Conservation (phyloP, 1,139 yeast genomes). For the Lodderomyces pseudojiufengensis region DNA sequence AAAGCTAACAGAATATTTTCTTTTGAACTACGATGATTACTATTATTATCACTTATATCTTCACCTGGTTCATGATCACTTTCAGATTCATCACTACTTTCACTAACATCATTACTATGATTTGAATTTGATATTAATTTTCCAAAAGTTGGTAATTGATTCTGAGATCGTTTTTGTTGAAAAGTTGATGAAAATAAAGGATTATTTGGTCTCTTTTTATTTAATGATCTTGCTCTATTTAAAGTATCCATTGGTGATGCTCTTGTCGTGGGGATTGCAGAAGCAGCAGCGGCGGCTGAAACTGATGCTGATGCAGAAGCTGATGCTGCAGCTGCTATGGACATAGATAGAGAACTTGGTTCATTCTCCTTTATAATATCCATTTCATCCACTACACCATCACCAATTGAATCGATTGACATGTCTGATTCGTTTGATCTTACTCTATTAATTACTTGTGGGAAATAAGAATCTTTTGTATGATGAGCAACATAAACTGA, state of each 20-base stretch:
- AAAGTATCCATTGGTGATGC: slow-evolving; percentile 19
- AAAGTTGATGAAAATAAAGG: slow-evolving; percentile 10
- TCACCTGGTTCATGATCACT: slow-evolving; percentile 11
- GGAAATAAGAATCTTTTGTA: slow-evolving; percentile 32
- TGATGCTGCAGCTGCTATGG: background rate
- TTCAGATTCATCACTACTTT: slow-evolving; percentile 4
- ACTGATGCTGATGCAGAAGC: background rate
- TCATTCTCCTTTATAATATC: slow-evolving; percentile 24
- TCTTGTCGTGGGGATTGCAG: slow-evolving; percentile 9
- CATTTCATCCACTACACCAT: slow-evolving; percentile 21
- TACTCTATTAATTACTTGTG: slow-evolving; percentile 18
- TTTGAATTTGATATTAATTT: slow-evolving; percentile 20
- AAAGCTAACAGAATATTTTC: too few relatives aligned
- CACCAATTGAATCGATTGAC: slow-evolving; percentile 17
- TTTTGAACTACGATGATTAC: too few relatives aligned
- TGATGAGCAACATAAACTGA: slow-evolving; percentile 16
- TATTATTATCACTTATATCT: slow-evolving; percentile 6
- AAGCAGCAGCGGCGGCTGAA: slow-evolving; percentile 2
- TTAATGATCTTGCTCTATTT: slow-evolving; percentile 30
- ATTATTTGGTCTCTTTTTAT: slow-evolving; percentile 21
- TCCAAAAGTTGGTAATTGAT: slow-evolving; percentile 18
- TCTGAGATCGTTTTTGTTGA: slow-evolving; percentile 16
- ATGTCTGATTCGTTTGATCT: slow-evolving; percentile 18
- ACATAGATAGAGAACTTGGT: slow-evolving; percentile 2
- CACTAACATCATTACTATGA: slow-evolving; percentile 6